Evolutionary conservation across 1,139 yeast genomes (phyloP), one percentile per base, ranked within the genome.

Genomic region (Protomyces arabidopsidicola): DNA sequence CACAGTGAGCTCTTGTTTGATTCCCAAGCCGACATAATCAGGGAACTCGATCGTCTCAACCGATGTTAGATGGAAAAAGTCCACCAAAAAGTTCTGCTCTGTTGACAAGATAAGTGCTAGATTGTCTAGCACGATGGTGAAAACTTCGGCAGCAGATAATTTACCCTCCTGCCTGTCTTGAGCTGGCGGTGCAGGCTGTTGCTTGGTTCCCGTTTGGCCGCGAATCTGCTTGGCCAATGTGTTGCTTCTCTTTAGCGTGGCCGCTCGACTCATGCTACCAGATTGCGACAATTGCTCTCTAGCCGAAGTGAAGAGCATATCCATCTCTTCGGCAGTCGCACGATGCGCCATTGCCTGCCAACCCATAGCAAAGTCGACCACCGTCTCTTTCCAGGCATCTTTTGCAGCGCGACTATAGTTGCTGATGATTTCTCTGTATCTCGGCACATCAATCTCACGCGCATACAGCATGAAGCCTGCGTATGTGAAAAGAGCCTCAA

Each of bases 381-480:
- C 69, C 0, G 73, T 69, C 1, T 65, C 67, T 24, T 69, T 70
- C 61, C 74, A 75, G 65, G 70, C 70, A 36, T 67, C 67, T 39
- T 69, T 67, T 48, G 72, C 69, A 6, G 65, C 65, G 8, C 66
- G 61, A 54, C 73, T 72, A 61, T 76, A 77, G 20, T 67, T 66
- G 42, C 67, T 67, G 58, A 82, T 67, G 27, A 84, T 71, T 2
- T 75, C 75, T 34, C 73, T 68, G 71, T 78, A 84, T 8, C 78
- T 76, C 1, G 74, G 57, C 9, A 69, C 69, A 55, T 72, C 74
- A n/a, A 84, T 77, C 62, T 84, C 85, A 69, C 86, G 87, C 42
- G 87, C 79, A 70, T 87, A 90, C 50, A 83, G 79, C 1, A 87
- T 79, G 45, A 88, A 74, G 0, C 91, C 87, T 3, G 87, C 78